A percentile compares a stretch with the other conserved stretches of the same genome.
phyloP scores from a whole-genome alignment of 306 rosid genomes.

The Pyrus betulifolia region DNA sequence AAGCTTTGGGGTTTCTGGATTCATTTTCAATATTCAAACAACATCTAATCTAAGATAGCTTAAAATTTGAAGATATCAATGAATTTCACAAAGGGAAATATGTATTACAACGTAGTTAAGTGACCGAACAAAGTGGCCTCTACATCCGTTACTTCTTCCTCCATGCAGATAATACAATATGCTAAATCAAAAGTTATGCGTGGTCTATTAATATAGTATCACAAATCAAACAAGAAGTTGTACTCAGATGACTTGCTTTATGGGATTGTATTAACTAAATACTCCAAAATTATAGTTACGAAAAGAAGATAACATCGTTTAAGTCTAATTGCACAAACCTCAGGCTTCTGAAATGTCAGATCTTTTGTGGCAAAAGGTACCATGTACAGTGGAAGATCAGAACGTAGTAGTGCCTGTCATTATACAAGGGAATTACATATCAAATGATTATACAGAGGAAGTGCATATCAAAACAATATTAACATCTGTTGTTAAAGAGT shows the following conservation, averaged over 20 bases:
- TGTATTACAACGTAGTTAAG: not conserved
- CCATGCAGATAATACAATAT: not conserved
- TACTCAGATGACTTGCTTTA: not conserved
- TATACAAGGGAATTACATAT: not conserved
- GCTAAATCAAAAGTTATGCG: not conserved
- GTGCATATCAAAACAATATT: not conserved
- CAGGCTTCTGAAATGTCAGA: slow-evolving; percentile 63
- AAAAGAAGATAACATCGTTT: not conserved
- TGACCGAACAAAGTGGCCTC: not conserved
- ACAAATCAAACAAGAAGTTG: not conserved
- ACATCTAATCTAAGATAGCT: not conserved
- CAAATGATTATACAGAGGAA: slow-evolving; percentile 1
- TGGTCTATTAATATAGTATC: not conserved
- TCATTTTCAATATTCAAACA: not conserved
- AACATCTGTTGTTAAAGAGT: not conserved
- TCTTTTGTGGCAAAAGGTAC: slow-evolving; percentile 64
- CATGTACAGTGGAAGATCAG: slow-evolving; percentile 91
- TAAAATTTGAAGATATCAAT: not conserved
- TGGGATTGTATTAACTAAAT: not conserved
- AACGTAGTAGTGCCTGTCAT: slow-evolving; percentile 75
- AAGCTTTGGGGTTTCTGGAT: not conserved
- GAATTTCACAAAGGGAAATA: not conserved
- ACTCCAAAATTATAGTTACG: not conserved
- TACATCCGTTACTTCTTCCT: not conserved
- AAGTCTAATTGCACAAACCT: slow-evolving; percentile 47